Conservation (phyloP, 2,329 filamentous ascomycete species). For the Drechslera avenae region DNA sequence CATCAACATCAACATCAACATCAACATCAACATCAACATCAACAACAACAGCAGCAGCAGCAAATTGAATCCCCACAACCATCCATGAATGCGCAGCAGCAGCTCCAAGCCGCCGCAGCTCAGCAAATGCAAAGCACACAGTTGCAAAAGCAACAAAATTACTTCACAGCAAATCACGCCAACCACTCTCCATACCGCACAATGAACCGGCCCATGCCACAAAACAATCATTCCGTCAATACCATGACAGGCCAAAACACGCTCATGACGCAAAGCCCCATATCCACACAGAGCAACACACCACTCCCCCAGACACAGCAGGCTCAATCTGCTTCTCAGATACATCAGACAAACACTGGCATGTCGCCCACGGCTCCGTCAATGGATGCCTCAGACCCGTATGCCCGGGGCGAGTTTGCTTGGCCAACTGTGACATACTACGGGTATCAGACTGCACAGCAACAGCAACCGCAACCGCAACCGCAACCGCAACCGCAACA, state of each 20-base stretch:
- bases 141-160: slow-evolving; percentile 28
- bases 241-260: slow-evolving; percentile 9
- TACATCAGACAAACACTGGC: background rate
- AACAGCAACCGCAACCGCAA: slow-evolving; percentile 15
- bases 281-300: slow-evolving; percentile 8
- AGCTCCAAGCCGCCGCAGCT: slow-evolving; percentile 26
- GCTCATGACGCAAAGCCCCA: slow-evolving; percentile 12
- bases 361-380: slow-evolving; percentile 16
- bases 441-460: slow-evolving; percentile 28
- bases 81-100: slow-evolving; percentile 18
- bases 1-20: slow-evolving; percentile 15
- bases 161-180: slow-evolving; percentile 26
- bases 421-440: slow-evolving; percentile 35
- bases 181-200: slow-evolving; percentile 30
- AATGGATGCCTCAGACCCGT: slow-evolving; percentile 27
- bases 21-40: slow-evolving; percentile 16
- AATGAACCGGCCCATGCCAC: slow-evolving; percentile 30
- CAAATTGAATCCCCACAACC: slow-evolving; percentile 2
- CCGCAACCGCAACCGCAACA: slow-evolving; percentile 25
- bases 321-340: slow-evolving; percentile 25
- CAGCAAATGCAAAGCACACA: slow-evolving; percentile 28
- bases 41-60: slow-evolving; percentile 17
- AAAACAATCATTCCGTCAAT: slow-evolving; percentile 18
- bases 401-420: slow-evolving; percentile 30
- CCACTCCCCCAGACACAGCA: slow-evolving; percentile 23